Conservation (phyloP, 768 basidiomycete species). For the Phlebiopsis flavidoalba region DNA sequence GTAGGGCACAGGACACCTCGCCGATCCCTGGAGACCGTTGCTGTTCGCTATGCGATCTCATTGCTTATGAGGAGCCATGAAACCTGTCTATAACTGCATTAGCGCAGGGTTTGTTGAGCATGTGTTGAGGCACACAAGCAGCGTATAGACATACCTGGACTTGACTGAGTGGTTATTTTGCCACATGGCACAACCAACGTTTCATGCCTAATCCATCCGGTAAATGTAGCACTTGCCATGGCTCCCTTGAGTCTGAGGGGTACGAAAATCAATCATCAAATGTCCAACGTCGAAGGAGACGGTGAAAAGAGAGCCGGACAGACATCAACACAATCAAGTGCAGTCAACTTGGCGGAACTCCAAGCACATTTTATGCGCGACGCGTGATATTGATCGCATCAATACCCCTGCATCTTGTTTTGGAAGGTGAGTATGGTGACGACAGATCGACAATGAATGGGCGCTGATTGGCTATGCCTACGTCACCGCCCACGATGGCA, state of each 20-base stretch:
- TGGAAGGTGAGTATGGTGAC: not conserved
- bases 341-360: not conserved
- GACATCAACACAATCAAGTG: not conserved
- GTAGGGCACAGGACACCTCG: not conserved
- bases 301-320: not conserved
- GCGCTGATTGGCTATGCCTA: not conserved
- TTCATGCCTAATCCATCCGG: too few relatives aligned
- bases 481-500: not conserved
- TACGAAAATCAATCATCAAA: not conserved
- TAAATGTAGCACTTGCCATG: too few relatives aligned
- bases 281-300: not conserved
- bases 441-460: not conserved
- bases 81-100: not conserved
- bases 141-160: too few relatives aligned
- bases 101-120: not conserved
- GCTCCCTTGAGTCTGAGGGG: too few relatives aligned
- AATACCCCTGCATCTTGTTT: not conserved
- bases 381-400: slow-evolving; percentile 1
- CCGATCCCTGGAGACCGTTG: slow-evolving; percentile 1
- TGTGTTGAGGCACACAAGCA: too few relatives aligned
- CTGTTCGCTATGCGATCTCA: not conserved
- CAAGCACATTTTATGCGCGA: not conserved
- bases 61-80: not conserved
- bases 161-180: too few relatives aligned
- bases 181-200: too few relatives aligned